phyloP scores from a whole-genome alignment of 805 yeast genomes.

The Wickerhamiella lipophila region DNA sequence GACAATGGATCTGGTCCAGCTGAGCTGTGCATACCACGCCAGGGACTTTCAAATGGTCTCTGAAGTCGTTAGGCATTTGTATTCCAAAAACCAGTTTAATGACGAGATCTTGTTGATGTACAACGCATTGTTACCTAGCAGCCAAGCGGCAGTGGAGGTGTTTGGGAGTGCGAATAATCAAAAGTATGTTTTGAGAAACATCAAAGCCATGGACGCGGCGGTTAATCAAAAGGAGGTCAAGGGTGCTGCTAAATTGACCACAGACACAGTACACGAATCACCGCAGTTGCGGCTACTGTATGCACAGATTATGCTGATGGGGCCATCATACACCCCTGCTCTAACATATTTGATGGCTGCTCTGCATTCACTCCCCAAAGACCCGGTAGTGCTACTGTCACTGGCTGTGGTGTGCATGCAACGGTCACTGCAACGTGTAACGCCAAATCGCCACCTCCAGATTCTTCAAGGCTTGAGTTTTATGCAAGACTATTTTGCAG shows the following conservation, averaged over 20 bases:
- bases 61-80: conserved; percentile 46
- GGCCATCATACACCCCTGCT: conserved; percentile 72
- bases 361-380: conserved; percentile 51
- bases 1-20: conserved; percentile 48
- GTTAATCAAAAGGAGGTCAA: conserved; percentile 41
- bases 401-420: conserved; percentile 75
- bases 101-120: conserved; percentile 55
- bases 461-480: conserved; percentile 76
- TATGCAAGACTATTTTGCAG: conserved; percentile 53
- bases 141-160: conserved; percentile 43
- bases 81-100: conserved; percentile 64
- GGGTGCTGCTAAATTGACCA: conserved; percentile 62
- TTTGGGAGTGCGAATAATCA: conserved; percentile 75
- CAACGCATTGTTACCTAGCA: conserved; percentile 51
- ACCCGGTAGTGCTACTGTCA: conserved; percentile 65
- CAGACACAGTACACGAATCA: conserved; percentile 26
- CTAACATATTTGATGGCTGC: conserved; percentile 64
- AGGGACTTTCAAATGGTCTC: conserved; percentile 44
- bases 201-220: conserved; percentile 75
- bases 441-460: conserved; percentile 76
- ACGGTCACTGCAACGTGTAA: conserved; percentile 81
- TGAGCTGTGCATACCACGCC: conserved; percentile 43
- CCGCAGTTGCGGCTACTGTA: conserved; percentile 69
- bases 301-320: conserved; percentile 66
- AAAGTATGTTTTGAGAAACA: conserved; percentile 76